phyloP scores from a whole-genome alignment of 2,329 filamentous ascomycete genomes.

The Aureobasidium mangrovei region DNA sequence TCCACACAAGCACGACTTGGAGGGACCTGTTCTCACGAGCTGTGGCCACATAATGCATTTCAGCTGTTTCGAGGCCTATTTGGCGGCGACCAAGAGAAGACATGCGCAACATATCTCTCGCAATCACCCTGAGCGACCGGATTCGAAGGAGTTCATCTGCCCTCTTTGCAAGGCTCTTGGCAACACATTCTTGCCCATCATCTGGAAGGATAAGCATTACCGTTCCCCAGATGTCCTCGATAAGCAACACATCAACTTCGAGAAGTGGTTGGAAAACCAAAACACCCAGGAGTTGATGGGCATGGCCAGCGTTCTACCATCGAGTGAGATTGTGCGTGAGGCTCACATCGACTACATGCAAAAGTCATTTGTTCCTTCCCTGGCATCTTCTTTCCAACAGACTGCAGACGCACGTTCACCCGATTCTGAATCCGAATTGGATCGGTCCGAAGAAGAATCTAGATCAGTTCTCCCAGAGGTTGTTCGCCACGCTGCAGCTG shows the following conservation, averaged over 20 bases:
- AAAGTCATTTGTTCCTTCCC: constrained; percentile 1
- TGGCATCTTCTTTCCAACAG: constrained; percentile 7
- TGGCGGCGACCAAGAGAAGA: constrained; percentile 70
- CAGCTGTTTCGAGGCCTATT: constrained; percentile 87
- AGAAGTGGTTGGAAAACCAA: constrained; percentile 54
- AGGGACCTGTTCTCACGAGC: constrained; percentile 76
- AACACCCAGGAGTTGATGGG: not conserved
- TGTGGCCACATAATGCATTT: constrained; percentile 99
- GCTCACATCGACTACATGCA: constrained; percentile 5
- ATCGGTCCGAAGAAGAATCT: constrained; percentile 8
- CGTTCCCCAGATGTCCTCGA: constrained; percentile 64
- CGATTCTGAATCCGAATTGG: not conserved
- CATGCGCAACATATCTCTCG: constrained; percentile 90
- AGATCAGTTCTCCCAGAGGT: constrained; percentile 7
- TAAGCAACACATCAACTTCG: constrained; percentile 47
- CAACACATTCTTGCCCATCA: constrained; percentile 87
- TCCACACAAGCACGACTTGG: constrained; percentile 51
- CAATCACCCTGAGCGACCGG: constrained; percentile 78
- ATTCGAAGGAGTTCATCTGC: constrained; percentile 83
- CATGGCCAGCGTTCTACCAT: not conserved
- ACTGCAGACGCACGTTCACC: not conserved
- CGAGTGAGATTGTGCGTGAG: not conserved
- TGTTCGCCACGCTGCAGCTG: constrained; percentile 8
- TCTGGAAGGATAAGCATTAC: constrained; percentile 90
- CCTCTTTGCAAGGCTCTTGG: constrained; percentile 94